These are phyloP conservation scores for Vishniacozyma victoriae DNA, from an alignment of 768 basidiomycete species.

Conservation along the genomic window DNA sequence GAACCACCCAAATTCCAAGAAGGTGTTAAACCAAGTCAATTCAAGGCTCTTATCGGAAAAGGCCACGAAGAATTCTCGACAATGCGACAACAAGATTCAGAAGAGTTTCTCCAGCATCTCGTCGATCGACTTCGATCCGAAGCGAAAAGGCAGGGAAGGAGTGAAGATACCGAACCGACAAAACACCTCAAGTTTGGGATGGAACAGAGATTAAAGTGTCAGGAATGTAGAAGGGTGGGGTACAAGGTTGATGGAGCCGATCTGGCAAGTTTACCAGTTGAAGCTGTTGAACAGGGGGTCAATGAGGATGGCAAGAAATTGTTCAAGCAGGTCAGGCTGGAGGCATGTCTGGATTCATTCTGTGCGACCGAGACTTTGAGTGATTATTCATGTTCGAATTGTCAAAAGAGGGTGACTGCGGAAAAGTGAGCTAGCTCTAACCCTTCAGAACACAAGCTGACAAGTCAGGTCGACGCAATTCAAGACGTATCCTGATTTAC, in stretches of 20 bases:
- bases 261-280: slow-evolving; percentile 71
- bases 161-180: slow-evolving; percentile 57
- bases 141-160: slow-evolving; percentile 46
- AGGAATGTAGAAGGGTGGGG: slow-evolving; percentile 68
- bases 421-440: slow-evolving; percentile 56
- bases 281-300: slow-evolving; percentile 55
- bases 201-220: slow-evolving; percentile 83
- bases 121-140: slow-evolving; percentile 60
- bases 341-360: slow-evolving; percentile 53
- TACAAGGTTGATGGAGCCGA: slow-evolving; percentile 74
- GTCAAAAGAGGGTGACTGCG: slow-evolving; percentile 63
- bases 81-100: slow-evolving; percentile 94
- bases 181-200: slow-evolving; percentile 70
- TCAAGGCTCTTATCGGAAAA: slow-evolving; percentile 85
- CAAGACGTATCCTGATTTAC: slow-evolving; percentile 77
- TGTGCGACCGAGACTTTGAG: slow-evolving; percentile 31
- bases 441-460: not conserved
- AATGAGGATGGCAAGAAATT: slow-evolving; percentile 59
- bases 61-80: slow-evolving; percentile 91
- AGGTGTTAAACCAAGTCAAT: slow-evolving; percentile 72
- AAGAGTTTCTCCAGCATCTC: slow-evolving; percentile 85
- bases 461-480: slow-evolving; percentile 62
- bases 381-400: slow-evolving; percentile 75
- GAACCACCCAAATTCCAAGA: slow-evolving; percentile 60
- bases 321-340: slow-evolving; percentile 61